Evolutionary conservation across 1,284 basidiomycete genomes (phyloP).

Genomic region (Leccinum pachyderme): DNA sequence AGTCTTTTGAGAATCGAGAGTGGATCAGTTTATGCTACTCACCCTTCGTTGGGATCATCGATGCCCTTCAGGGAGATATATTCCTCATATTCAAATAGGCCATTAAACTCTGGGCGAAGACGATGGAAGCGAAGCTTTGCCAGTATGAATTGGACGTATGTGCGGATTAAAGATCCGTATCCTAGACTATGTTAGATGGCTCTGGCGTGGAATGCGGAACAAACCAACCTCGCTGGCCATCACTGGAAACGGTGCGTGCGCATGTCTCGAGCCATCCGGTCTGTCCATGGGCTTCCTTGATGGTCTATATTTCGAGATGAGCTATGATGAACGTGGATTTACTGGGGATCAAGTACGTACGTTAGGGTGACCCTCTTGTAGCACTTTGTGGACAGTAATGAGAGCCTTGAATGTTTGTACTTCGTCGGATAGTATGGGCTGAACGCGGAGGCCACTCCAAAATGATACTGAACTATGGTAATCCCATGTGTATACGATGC

Average conservation of each 20-base stretch:
- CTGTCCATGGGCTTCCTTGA: slow-evolving; percentile 95
- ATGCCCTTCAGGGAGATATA: slow-evolving; percentile 95
- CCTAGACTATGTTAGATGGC: slow-evolving; percentile 45
- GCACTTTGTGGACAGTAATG: slow-evolving; percentile 92
- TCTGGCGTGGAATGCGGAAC: background rate
- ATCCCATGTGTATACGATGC: slow-evolving; percentile 97
- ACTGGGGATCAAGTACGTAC: slow-evolving; percentile 48
- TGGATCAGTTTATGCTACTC: slow-evolving; percentile 27
- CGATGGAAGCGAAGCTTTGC: slow-evolving; percentile 96
- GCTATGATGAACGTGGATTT: slow-evolving; percentile 3
- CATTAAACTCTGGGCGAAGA: slow-evolving; percentile 57
- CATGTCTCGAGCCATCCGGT: slow-evolving; percentile 97
- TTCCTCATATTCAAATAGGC: slow-evolving; percentile 69
- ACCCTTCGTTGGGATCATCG: slow-evolving; percentile 98
- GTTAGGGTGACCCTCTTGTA: slow-evolving; percentile 93
- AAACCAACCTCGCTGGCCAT: slow-evolving; percentile 70
- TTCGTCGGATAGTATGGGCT: slow-evolving; percentile 93
- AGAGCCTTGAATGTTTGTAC: slow-evolving; percentile 96
- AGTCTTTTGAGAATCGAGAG: slow-evolving; percentile 15
- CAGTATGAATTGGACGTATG: slow-evolving; percentile 91
- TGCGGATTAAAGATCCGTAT: slow-evolving; percentile 88
- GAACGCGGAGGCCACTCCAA: slow-evolving; percentile 93
- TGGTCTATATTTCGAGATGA: slow-evolving; percentile 54
- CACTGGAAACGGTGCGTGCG: slow-evolving; percentile 80
- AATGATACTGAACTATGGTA: slow-evolving; percentile 96